Conservation (phyloP, 768 basidiomycete species). For the Holtermanniella nyarrowii region DNA sequence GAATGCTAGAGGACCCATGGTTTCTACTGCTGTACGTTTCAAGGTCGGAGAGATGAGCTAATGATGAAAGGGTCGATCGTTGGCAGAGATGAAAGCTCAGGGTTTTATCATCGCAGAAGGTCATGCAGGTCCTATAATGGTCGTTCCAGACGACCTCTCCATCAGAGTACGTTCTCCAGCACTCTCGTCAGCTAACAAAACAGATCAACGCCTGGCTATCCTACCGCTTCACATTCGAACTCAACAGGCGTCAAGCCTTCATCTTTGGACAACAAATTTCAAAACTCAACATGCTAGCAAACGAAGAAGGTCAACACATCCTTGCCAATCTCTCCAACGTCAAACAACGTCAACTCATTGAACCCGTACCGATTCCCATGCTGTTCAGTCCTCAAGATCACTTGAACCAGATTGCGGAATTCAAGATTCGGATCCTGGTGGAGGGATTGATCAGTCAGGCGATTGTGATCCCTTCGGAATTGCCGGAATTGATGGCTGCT, state of each 20-base stretch:
- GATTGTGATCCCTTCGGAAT: slow-evolving; percentile 6
- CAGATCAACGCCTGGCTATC: slow-evolving; percentile 1
- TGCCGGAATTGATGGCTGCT: not conserved
- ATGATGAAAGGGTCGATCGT: slow-evolving; percentile 1
- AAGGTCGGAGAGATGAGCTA: not conserved
- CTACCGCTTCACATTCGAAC: not conserved
- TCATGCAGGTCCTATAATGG: slow-evolving; percentile 1
- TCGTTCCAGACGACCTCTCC: slow-evolving; percentile 1
- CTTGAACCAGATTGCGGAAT: not conserved
- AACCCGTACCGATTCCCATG: not conserved
- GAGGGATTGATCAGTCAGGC: slow-evolving; percentile 6
- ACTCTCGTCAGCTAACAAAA: not conserved
- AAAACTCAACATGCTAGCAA: not conserved
- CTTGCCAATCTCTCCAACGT: not conserved
- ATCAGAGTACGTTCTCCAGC: not conserved
- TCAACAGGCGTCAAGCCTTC: not conserved
- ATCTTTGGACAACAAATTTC: not conserved
- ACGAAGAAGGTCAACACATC: not conserved
- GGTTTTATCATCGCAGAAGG: slow-evolving; percentile 1
- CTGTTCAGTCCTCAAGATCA: not conserved
- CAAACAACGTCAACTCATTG: not conserved
- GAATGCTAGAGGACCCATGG: not conserved
- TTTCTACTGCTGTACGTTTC: not conserved
- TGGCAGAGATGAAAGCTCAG: slow-evolving; percentile 1
- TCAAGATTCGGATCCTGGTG: slow-evolving; percentile 6